Evolutionary conservation across 176 grass and related monocot genomes (phyloP).

Genomic region (Alopecurus myosuroides): DNA sequence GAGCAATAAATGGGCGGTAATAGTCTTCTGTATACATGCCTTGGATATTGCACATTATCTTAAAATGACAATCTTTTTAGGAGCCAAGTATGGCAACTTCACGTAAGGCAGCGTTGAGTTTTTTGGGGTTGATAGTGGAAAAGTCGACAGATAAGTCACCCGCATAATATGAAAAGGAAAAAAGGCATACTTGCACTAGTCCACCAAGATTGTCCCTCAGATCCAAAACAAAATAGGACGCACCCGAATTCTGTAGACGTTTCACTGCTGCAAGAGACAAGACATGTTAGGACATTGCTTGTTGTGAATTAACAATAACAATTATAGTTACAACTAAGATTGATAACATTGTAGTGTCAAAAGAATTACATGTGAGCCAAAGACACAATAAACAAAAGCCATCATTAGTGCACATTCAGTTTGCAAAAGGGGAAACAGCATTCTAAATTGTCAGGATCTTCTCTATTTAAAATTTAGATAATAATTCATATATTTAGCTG

Average conservation of each 20-base stretch:
- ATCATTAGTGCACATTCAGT: neutral
- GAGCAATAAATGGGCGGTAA: neutral
- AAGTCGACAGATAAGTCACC: too few species aligned
- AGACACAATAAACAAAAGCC: slow-evolving; percentile 18
- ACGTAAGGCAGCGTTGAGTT: too few species aligned
- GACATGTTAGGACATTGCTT: slow-evolving; percentile 15
- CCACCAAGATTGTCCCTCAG: slow-evolving; percentile 98
- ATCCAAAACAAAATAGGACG: slow-evolving; percentile 89
- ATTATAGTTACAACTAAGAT: neutral
- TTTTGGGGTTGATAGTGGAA: too few species aligned
- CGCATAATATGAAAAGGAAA: neutral
- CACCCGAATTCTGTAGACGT: slow-evolving; percentile 70
- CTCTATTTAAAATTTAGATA: neutral
- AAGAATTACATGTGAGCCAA: neutral
- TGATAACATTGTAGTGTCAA: neutral
- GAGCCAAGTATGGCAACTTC: too few species aligned
- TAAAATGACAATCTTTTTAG: neutral
- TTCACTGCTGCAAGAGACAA: slow-evolving; percentile 65
- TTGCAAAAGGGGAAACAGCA: slow-evolving; percentile 8
- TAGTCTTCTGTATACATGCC: neutral
- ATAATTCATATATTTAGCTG: slow-evolving; percentile 6
- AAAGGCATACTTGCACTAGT: slow-evolving; percentile 71
- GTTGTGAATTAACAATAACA: neutral
- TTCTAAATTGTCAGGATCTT: neutral
- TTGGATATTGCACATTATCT: neutral